Conservation (phyloP, 129 eudicot species). For the Helianthus tuberosus region DNA sequence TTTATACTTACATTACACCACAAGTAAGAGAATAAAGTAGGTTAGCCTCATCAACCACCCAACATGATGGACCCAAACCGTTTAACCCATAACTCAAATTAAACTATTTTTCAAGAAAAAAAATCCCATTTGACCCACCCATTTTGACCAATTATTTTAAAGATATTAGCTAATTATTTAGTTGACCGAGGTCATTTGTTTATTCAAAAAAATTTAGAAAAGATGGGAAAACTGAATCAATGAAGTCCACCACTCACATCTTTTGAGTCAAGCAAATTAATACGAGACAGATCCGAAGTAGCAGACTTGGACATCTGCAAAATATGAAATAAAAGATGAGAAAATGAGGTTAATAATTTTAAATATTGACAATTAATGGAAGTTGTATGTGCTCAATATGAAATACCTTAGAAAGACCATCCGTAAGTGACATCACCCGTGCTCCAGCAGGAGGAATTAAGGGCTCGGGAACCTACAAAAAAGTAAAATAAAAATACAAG, state of each 20-base stretch:
- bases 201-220: neutral
- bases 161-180: neutral
- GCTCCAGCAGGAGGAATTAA: constrained; percentile 99
- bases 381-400: neutral
- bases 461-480: constrained; percentile 88
- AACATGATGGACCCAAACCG: neutral
- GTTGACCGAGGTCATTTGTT: neutral
- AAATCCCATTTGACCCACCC: neutral
- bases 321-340: constrained; percentile 13
- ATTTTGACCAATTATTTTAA: neutral
- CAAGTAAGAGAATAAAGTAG: neutral
- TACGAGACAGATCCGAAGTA: constrained; percentile 93
- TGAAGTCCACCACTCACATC: constrained; percentile 67
- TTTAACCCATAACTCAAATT: neutral
- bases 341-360: neutral
- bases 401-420: constrained; percentile 92
- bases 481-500: neutral
- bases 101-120: neutral
- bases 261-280: constrained; percentile 89
- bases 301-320: constrained; percentile 97
- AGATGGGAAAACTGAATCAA: neutral
- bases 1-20: neutral
- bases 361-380: neutral
- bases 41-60: neutral
- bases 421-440: constrained; percentile 98